Conservation (phyloP, 2,329 filamentous ascomycete species). For the Stachybotrys chartarum region DNA sequence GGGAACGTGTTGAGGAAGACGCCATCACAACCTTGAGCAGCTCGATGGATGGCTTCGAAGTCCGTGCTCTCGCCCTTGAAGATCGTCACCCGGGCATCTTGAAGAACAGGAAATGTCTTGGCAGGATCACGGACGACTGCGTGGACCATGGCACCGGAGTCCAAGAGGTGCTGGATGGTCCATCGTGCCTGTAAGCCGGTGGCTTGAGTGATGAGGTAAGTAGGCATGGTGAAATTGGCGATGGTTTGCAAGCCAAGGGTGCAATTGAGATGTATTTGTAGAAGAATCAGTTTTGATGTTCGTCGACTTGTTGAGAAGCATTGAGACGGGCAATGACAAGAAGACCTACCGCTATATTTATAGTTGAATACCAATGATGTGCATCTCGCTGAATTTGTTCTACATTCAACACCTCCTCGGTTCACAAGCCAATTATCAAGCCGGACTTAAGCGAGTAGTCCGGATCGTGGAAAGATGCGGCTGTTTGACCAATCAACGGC, state of each 20-base stretch:
- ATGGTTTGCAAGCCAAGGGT: not conserved
- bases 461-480: too few species aligned
- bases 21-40: conserved; percentile 24
- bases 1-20: conserved; percentile 20
- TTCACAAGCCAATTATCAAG: too few species aligned
- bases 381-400: too few species aligned
- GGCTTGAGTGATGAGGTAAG: conserved; percentile 27
- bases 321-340: too few species aligned
- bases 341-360: not conserved
- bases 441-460: too few species aligned
- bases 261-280: not conserved
- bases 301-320: not conserved
- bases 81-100: conserved; percentile 18
- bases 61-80: conserved; percentile 28
- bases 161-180: conserved; percentile 23
- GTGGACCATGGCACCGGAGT: conserved; percentile 25
- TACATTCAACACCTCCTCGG: too few species aligned
- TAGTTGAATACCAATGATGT: not conserved
- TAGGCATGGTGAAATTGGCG: conserved; percentile 15
- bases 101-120: conserved; percentile 16
- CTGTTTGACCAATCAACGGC: too few species aligned
- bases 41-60: conserved; percentile 18
- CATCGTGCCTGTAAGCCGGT: conserved; percentile 23
- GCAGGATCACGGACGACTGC: conserved; percentile 25
- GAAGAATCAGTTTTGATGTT: not conserved